A percentile compares a stretch with the other conserved stretches of the same genome.
Evolutionary conservation across 306 rosid genomes (phyloP).

Genomic region (Purshia tridentata): DNA sequence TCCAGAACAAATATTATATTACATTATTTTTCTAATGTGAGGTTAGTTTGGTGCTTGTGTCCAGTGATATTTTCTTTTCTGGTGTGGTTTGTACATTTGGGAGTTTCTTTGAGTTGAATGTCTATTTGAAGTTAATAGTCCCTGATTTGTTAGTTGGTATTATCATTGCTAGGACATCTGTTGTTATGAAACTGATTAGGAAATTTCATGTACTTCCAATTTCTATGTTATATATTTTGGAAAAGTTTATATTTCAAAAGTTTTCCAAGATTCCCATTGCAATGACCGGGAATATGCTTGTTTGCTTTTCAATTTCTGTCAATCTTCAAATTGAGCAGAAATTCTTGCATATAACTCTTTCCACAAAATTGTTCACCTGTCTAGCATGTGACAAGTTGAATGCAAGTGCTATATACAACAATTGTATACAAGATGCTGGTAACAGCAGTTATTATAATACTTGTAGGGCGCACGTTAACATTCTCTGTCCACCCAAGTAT

Average conservation of each 20-base stretch:
- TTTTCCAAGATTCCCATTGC: background rate
- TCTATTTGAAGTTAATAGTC: slow-evolving; percentile 24
- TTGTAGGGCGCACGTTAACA: no score
- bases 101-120: slow-evolving; percentile 34
- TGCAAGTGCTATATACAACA: no score
- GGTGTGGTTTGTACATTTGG: slow-evolving; percentile 43
- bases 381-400: no score
- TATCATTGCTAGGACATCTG: slow-evolving; percentile 8
- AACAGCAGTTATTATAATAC: no score
- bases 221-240: background rate
- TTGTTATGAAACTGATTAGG: slow-evolving; percentile 4
- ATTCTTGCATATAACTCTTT: no score
- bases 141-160: slow-evolving; percentile 20
- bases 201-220: background rate
- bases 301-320: background rate
- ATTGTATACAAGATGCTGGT: no score
- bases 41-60: slow-evolving; percentile 30
- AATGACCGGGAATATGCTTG: background rate
- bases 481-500: no score
- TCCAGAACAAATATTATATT: slow-evolving; percentile 23
- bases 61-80: slow-evolving; percentile 20
- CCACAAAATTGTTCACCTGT: no score
- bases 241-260: background rate
- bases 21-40: slow-evolving; percentile 34
- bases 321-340: no score